Percentiles rank a stretch among this genome's conserved stretches.
Evolutionary conservation across 345 rosid species (phyloP).

Genomic region (Xanthoceras sorbifolium): DNA sequence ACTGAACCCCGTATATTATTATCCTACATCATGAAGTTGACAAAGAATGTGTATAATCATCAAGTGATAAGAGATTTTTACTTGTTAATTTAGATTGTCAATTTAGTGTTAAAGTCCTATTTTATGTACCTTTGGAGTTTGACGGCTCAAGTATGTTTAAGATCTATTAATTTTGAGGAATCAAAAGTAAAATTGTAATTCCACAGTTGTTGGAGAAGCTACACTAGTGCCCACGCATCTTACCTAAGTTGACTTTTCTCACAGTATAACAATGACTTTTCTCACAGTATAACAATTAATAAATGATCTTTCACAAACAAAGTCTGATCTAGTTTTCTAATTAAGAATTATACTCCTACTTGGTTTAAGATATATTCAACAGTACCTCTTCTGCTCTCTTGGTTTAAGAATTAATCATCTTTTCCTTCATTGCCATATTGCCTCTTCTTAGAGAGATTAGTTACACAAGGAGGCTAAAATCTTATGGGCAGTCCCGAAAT

Average conservation of each 20-base stretch:
- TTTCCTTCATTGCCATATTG: neutral
- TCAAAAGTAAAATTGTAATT: neutral
- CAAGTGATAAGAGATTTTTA: neutral
- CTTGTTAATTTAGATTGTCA: neutral
- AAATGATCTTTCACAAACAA: neutral
- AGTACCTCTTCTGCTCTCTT: neutral
- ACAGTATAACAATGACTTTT: neutral
- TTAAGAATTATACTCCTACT: neutral
- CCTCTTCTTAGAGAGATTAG: neutral
- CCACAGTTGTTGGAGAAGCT: neutral
- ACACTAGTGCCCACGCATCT: neutral
- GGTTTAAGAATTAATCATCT: neutral
- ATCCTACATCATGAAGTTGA: neutral
- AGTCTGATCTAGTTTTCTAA: neutral
- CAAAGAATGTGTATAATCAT: neutral
- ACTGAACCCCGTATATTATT: neutral
- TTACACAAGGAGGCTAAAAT: no score
- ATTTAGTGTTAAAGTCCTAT: neutral
- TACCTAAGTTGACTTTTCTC: neutral
- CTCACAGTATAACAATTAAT: neutral
- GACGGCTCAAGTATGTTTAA: neutral
- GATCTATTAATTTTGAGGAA: neutral
- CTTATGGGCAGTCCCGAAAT: no score
- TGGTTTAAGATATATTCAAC: neutral
- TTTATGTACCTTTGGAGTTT: neutral